Base-by-base conservation (phyloP, 805 yeast genomes). In the Candida ficus region DNA sequence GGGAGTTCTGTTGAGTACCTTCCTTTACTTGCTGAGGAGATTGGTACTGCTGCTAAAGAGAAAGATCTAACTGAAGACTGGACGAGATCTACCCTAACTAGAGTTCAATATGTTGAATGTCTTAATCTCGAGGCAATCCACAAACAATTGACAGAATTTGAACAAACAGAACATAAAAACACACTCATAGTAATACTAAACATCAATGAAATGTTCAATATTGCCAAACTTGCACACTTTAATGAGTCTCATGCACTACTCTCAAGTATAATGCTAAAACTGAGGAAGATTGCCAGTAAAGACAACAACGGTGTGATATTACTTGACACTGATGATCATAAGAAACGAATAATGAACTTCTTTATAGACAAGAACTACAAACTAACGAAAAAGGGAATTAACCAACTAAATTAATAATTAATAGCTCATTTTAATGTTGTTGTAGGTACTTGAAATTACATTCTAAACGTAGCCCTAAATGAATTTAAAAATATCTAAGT, bases 21-120 rank as follows among this genome's bases (percentile, higher is more conserved):
- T 16, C 26, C 13, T 2, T 11, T n/a, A 8, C 28, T 40, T 17
- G 39, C 26, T 1, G 26, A 17, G 5, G 27, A 22, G 34, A 26
- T 40, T 11, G 20, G 18, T 13, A 11, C 4, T 5, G n/a, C 13
- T 12, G 34, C 29, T 5, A n/a, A 11, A 5, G 17, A 16, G 7
- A 16, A 18, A 7, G 21, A n/a, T 11, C 29, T 27, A 13, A 6
- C n/a, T 4, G 28, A 33, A 11, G 16, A 33, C 8, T 38, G 41
- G 35, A 29, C 20, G 9, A 25, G n/a, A 25, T 25, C 27, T 5
- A 25, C 12, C 10, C 12, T 25, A 7, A 25, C 6, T 25, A 17
- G 25, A 17, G 17, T 40, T 3, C 17, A 27, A 7, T 40, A 40
- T 19, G 29, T 20, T 11, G 36, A 40, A 33, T 40, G 39, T n/a